Base-by-base conservation (phyloP, 2,329 filamentous ascomycete species). In the Thielaviopsis euricoi region DNA sequence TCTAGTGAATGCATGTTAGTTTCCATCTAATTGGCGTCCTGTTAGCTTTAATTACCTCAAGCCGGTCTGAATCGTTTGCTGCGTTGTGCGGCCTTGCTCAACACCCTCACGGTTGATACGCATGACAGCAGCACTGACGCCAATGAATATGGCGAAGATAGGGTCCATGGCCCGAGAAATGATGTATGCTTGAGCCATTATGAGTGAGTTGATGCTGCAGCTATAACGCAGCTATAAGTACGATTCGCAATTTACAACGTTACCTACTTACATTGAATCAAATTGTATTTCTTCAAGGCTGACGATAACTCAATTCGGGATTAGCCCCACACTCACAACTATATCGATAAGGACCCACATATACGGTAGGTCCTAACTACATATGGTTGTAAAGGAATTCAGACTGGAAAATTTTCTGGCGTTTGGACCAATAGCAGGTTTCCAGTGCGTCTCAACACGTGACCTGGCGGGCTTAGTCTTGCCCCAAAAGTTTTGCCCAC, bases 31-130 rank as follows among this genome's bases (percentile, higher is more conserved):
- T 23, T 6, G 48, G 46, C 7, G 13, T 21, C 5, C 10, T 37
- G 4, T 33, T 46, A 10, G 37, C 19, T 23, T 37, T n/a, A 62
- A 67, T 51, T 69, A 73, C 71, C 71, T 66, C 63, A 77, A 71
- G 12, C 69, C 70, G 57, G 71, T 71, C 19, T 74, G 70, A 52
- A 81, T 65, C 0, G 74, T 80, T 62, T 81, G 70, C 52, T 73
- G 68, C 2, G 73, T 74, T 2, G 74, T 76, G 64, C 67, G 75
- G 56, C 79, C 79, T 67, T 80, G 79, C 55, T 75, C 76, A 66
- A 78, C 78, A 62, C 79, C 77, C 64, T 82, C 79, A 43, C 79
- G 78, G 62, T 76, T 81, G 70, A 82, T 80, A 61, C 79, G 74
- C 50, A 74, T 75, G 10, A 70, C 75, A 25, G 79, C 77, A 1